These are phyloP conservation scores for Teunomyces cretensis DNA, from an alignment of 805 yeast genomes.

Conservation along the genomic window DNA sequence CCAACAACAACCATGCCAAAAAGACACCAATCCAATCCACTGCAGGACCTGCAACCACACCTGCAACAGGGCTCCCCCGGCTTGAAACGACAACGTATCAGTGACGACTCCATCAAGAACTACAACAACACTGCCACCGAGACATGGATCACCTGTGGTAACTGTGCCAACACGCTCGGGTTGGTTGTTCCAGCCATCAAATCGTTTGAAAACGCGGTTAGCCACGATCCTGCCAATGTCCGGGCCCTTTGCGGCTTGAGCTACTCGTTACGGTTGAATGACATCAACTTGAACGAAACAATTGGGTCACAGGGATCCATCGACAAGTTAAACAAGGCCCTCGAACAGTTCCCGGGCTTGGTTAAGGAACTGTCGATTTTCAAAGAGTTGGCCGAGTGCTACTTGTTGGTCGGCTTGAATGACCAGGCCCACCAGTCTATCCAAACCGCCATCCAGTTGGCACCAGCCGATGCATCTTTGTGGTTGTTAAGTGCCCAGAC, in stretches of 20 bases:
- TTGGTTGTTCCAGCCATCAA: constrained; percentile 39
- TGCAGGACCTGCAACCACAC: constrained; percentile 3
- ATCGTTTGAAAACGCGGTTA: constrained; percentile 44
- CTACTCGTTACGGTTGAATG: constrained; percentile 40
- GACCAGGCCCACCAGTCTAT: constrained; percentile 54
- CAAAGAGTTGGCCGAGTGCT: constrained; percentile 54
- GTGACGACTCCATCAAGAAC: constrained; percentile 7
- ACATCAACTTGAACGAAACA: constrained; percentile 36
- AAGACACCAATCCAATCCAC: constrained; percentile 8
- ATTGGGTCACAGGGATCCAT: constrained; percentile 41
- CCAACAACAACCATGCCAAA: constrained; percentile 7
- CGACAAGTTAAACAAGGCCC: constrained; percentile 38
- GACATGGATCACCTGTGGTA: constrained; percentile 49
- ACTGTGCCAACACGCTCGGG: constrained; percentile 45
- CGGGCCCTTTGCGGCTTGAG: constrained; percentile 45
- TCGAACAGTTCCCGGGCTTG: constrained; percentile 38
- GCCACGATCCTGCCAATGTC: constrained; percentile 39
- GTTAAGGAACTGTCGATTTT: constrained; percentile 40
- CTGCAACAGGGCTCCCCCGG: constrained; percentile 9
- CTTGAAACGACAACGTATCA: constrained; percentile 8
- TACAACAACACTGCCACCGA: constrained; percentile 31
- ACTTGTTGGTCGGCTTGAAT: constrained; percentile 43
- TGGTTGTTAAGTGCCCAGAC: constrained; percentile 53
- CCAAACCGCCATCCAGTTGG: constrained; percentile 39
- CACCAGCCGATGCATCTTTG: constrained; percentile 43